Percentiles rank a stretch among this genome's conserved stretches.
Conservation (phyloP, 1,284 basidiomycete species). For the Exsudoporus floridanus region DNA sequence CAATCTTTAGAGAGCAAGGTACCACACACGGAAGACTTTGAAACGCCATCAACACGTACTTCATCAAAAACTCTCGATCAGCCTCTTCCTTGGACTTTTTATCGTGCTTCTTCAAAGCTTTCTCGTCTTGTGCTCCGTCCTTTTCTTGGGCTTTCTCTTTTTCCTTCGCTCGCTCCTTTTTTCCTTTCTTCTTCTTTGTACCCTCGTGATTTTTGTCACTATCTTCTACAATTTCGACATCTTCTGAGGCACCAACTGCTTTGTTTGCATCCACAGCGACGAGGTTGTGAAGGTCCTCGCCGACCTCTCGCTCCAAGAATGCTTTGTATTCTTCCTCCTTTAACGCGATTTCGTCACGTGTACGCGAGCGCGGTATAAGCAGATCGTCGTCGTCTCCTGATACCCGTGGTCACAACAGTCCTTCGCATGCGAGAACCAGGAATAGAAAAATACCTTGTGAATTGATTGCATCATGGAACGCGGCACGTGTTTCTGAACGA, state of each 20-base stretch:
- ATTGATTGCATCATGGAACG: constrained; percentile 61
- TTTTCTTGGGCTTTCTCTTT: constrained; percentile 34
- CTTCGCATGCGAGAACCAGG: background rate
- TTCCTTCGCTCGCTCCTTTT: constrained; percentile 33
- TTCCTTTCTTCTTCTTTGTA: constrained; percentile 35
- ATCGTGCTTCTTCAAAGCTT: constrained; percentile 34
- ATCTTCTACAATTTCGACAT: constrained; percentile 31
- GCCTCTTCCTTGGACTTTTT: constrained; percentile 52
- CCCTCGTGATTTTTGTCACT: constrained; percentile 34
- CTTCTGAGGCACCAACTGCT: constrained; percentile 19
- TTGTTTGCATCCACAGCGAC: constrained; percentile 45
- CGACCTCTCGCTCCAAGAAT: constrained; percentile 82
- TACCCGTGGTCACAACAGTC: constrained; percentile 11
- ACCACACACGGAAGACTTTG: background rate
- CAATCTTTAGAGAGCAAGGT: background rate
- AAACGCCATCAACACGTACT: constrained; percentile 53
- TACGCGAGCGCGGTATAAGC: constrained; percentile 72
- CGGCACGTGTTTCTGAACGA: constrained; percentile 81
- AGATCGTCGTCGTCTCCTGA: constrained; percentile 60
- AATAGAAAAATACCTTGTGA: constrained; percentile 16
- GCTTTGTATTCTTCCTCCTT: constrained; percentile 81
- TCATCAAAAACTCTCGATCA: constrained; percentile 87
- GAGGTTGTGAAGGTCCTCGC: constrained; percentile 65
- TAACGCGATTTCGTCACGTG: constrained; percentile 69
- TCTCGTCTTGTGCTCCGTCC: constrained; percentile 31